Evolutionary conservation across 371 early-diverging fungal species (phyloP), one percentile per base, ranked within the genome.

Genomic region (Gilbertella persicaria): DNA sequence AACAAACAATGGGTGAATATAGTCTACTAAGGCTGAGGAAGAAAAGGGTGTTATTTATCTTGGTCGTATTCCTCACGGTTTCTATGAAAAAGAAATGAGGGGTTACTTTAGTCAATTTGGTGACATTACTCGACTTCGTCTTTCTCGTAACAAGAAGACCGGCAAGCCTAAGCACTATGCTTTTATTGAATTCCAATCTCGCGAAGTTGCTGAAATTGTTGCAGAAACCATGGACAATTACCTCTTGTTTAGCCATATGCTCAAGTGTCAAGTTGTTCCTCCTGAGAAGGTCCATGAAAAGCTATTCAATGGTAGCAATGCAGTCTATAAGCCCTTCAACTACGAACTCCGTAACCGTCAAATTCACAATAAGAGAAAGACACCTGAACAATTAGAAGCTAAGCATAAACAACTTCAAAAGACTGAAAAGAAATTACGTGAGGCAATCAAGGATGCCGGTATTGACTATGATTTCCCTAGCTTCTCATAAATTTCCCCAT

Each of bases 211-310:
- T 24, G 60, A 84, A 44, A 92, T 96, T 51, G 98, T 92, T 4
- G 92, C 91, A 5, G 91, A 93, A 33, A 96, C 98, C 6, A 97
- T 98, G 98, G 55, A 98, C 76, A 95, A 94, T 80, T 97, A 98
- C 66, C 69, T 96, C 51, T 64, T 98, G 60, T 87, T 82, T 58
- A 88, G 84, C 47, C 90, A 85, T 41, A 53, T 93, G 42, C 74
- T 98, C 33, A 83, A 90, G 73, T 95, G 96, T 82, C 75, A 78
- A 75, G 62, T 91, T 20, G 64, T 94, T 1, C 85, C 88, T 6
- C 33, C 55, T 10, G 84, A 87, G 29, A 74, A 86, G 58, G 71
- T 92, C 21, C 92, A 94, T 59, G 82, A 83, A 2, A 74, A 79
- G 25, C 53, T 90, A 49, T 96, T 92, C 65, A 62, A 66, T 36